Evolutionary conservation across 1,139 yeast species (phyloP).

Genomic region (Blastobotrys serpentis): DNA sequence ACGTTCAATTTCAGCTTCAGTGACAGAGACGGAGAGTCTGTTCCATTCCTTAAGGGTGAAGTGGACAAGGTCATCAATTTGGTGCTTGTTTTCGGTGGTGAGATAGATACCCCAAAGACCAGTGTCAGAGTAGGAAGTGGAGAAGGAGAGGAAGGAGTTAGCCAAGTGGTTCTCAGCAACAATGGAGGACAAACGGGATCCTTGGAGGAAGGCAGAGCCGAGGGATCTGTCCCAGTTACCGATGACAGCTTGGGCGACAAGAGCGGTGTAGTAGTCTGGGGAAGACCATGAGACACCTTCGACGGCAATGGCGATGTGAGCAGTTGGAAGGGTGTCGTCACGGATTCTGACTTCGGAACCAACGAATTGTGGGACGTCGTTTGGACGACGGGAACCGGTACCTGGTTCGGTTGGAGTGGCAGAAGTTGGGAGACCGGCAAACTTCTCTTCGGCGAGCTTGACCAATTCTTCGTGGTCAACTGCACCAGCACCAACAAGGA

Average conservation of each 20-base stretch:
- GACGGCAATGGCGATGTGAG: slow-evolving; percentile 91
- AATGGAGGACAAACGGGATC: slow-evolving; percentile 79
- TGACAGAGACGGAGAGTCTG: slow-evolving; percentile 74
- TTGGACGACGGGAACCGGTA: slow-evolving; percentile 57
- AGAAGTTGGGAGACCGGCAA: slow-evolving; percentile 72
- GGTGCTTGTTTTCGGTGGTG: slow-evolving; percentile 71
- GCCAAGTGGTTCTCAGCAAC: slow-evolving; percentile 78
- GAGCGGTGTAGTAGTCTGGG: slow-evolving; percentile 91
- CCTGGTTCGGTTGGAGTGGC: slow-evolving; percentile 66
- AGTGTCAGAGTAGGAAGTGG: slow-evolving; percentile 95
- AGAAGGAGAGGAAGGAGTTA: slow-evolving; percentile 92
- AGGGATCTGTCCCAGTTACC: slow-evolving; percentile 97
- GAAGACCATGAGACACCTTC: slow-evolving; percentile 99
- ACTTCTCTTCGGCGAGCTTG: slow-evolving; percentile 66
- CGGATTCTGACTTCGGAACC: slow-evolving; percentile 86
- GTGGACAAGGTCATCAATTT: slow-evolving; percentile 65
- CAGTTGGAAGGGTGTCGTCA: slow-evolving; percentile 80
- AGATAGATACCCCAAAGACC: slow-evolving; percentile 97
- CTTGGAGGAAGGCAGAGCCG: slow-evolving; percentile 83
- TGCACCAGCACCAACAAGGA: slow-evolving; percentile 91
- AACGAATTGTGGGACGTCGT: slow-evolving; percentile 71
- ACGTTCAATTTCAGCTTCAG: slow-evolving; percentile 85
- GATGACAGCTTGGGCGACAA: slow-evolving; percentile 93
- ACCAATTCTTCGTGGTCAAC: slow-evolving; percentile 86
- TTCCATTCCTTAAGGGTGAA: slow-evolving; percentile 87